Evolutionary conservation across 192 early-diverging fungal genomes (phyloP).

Genomic region (Dissophora globulifera): DNA sequence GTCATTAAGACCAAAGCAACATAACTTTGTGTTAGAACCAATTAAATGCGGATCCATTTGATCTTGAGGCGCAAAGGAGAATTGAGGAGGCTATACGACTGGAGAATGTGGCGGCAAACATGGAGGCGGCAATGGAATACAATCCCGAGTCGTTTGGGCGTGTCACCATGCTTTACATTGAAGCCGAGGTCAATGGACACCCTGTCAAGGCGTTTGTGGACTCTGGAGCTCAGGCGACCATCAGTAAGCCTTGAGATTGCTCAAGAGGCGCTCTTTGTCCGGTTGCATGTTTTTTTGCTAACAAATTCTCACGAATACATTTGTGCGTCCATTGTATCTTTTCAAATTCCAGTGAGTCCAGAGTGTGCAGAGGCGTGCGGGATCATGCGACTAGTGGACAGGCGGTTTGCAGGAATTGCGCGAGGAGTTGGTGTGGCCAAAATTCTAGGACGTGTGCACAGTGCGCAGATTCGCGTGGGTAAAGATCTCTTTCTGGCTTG

Average conservation of each 20-base stretch:
- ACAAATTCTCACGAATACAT: too few species aligned
- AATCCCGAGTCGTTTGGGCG: slow-evolving; percentile 95
- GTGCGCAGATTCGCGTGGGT: slow-evolving; percentile 85
- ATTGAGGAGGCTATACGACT: slow-evolving; percentile 93
- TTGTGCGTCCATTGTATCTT: too few species aligned
- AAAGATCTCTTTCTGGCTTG: slow-evolving; percentile 79
- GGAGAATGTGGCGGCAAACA: slow-evolving; percentile 84
- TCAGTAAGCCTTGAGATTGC: too few species aligned
- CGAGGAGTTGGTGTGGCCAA: slow-evolving; percentile 96
- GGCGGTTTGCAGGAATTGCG: slow-evolving; percentile 88
- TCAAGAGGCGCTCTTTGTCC: too few species aligned
- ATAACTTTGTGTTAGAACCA: slow-evolving; percentile 51
- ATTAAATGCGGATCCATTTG: slow-evolving; percentile 85
- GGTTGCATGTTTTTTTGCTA: too few species aligned
- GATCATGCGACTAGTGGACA: slow-evolving; percentile 91
- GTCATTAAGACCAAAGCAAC: neutral
- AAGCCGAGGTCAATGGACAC: slow-evolving; percentile 88
- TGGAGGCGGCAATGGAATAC: slow-evolving; percentile 90
- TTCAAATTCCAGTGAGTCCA: slow-evolving; percentile 75
- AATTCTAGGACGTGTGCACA: slow-evolving; percentile 95
- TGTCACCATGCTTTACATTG: slow-evolving; percentile 92
- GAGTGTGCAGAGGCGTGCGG: slow-evolving; percentile 78
- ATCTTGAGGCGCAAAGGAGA: slow-evolving; percentile 87
- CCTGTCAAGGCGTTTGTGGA: slow-evolving; percentile 95
- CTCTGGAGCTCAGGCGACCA: slow-evolving; percentile 95